A percentile compares a stretch with the other conserved stretches of the same genome.
Evolutionary conservation across 768 basidiomycete species (phyloP).

Genomic region (Russula sp.): DNA sequence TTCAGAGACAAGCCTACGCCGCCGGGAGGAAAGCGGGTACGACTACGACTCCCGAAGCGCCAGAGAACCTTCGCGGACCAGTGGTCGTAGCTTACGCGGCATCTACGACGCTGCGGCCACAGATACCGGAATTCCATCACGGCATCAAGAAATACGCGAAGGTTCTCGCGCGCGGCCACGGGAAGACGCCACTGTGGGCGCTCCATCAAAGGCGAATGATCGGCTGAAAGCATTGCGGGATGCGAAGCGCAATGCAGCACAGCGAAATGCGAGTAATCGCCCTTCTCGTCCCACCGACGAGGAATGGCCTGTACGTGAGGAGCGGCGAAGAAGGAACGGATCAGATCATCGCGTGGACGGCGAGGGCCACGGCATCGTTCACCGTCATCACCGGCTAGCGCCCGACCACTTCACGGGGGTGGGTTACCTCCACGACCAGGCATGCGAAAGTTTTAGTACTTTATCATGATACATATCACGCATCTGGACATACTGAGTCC

Average conservation of each 20-base stretch:
- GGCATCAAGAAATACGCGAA: not conserved
- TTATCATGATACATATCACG: not conserved
- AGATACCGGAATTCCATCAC: not conserved
- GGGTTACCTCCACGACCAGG: constrained; percentile 15
- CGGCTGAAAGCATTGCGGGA: constrained; percentile 52
- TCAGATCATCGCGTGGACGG: not conserved
- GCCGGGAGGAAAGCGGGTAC: constrained; percentile 20
- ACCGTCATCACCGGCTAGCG: constrained; percentile 14
- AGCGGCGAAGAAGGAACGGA: not conserved
- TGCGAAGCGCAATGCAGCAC: constrained; percentile 42
- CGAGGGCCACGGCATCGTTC: not conserved
- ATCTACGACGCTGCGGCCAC: constrained; percentile 39
- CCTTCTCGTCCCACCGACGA: not conserved
- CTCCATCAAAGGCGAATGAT: constrained; percentile 43
- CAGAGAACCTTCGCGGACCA: constrained; percentile 6
- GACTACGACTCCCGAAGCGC: constrained; percentile 29
- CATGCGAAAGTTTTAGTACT: constrained; percentile 4
- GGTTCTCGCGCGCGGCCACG: not conserved
- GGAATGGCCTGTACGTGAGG: not conserved
- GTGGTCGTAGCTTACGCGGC: constrained; percentile 39
- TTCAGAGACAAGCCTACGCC: constrained; percentile 27
- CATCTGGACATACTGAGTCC: not conserved
- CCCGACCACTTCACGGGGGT: not conserved
- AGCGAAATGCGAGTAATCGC: not conserved
- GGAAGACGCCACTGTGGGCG: constrained; percentile 29